These are phyloP conservation scores for Selaginella moellendorffii DNA, from an alignment of 75 land plant genomes.

Conservation along the genomic window DNA sequence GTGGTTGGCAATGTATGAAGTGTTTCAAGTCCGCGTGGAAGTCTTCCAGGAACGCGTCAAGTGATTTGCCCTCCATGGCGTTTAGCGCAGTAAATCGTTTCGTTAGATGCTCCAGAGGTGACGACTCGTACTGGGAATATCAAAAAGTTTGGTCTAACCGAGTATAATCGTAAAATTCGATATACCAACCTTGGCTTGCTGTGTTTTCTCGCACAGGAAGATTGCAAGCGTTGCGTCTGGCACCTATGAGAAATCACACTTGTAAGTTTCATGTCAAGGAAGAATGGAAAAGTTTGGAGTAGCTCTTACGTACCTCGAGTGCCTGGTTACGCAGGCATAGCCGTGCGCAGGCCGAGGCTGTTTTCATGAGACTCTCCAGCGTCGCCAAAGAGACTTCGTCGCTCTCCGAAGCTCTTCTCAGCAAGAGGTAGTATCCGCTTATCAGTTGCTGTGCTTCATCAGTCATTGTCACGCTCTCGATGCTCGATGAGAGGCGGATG, in stretches of 20 bases:
- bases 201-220: conserved; percentile 17
- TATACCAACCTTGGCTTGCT: conserved; percentile 15
- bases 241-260: conserved; percentile 6
- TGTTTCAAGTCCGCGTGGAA: too few species aligned
- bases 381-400: conserved; percentile 11
- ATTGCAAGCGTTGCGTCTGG: conserved; percentile 22
- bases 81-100: too few species aligned
- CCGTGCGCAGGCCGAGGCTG: conserved; percentile 19
- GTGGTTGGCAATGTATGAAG: too few species aligned
- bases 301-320: conserved; percentile 11
- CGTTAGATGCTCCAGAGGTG: too few species aligned
- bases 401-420: conserved; percentile 9
- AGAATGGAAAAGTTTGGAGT: background rate
- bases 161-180: too few species aligned
- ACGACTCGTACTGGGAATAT: too few species aligned
- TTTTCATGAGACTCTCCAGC: conserved; percentile 15
- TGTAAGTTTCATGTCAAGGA: background rate
- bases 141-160: too few species aligned
- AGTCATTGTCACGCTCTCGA: conserved; percentile 10
- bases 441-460: conserved; percentile 6
- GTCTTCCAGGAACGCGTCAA: too few species aligned
- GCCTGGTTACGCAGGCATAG: conserved; percentile 15
- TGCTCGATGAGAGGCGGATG: conserved; percentile 10
- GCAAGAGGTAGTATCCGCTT: conserved; percentile 9
- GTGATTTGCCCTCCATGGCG: too few species aligned